Conservation (phyloP, 1,284 basidiomycete species). For the Xerocomus amazonicus region DNA sequence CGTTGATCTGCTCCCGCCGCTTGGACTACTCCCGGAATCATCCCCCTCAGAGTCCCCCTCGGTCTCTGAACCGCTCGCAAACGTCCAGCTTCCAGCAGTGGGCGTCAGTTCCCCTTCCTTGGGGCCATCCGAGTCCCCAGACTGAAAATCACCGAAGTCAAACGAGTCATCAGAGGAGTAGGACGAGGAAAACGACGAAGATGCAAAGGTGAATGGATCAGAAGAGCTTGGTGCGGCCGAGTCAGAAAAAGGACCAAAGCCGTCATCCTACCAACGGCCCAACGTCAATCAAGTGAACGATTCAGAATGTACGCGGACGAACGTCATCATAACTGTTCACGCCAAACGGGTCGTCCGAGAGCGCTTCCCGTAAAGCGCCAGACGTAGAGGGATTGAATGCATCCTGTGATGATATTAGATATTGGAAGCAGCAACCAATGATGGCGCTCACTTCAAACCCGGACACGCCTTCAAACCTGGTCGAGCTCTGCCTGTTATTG, state of each 20-base stretch:
- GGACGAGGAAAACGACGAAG: conserved; percentile 50
- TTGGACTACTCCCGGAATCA: conserved; percentile 23
- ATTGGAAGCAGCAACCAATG: not conserved
- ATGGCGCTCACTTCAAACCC: conserved; percentile 56
- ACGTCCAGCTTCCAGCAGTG: conserved; percentile 66
- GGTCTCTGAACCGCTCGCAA: conserved; percentile 43
- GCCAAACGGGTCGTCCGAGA: conserved; percentile 53
- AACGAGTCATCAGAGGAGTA: conserved; percentile 61
- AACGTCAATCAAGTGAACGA: conserved; percentile 7
- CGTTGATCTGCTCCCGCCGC: conserved; percentile 8
- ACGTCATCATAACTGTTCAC: conserved; percentile 48
- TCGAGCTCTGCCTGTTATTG: conserved; percentile 50
- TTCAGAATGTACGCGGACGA: conserved; percentile 18
- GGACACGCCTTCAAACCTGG: conserved; percentile 7
- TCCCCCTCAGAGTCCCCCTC: conserved; percentile 34
- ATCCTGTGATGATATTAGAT: conserved; percentile 41
- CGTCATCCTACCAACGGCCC: conserved; percentile 39
- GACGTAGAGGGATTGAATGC: conserved; percentile 45
- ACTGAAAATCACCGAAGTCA: conserved; percentile 79
- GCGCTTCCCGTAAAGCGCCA: conserved; percentile 26
- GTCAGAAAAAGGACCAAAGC: conserved; percentile 75
- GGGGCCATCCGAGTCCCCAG: conserved; percentile 33
- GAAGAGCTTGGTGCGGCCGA: conserved; percentile 43
- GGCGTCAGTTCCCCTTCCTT: conserved; percentile 57
- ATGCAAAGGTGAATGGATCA: conserved; percentile 58